phyloP scores from a whole-genome alignment of 805 yeast species.

The Spathaspora arborariae region DNA sequence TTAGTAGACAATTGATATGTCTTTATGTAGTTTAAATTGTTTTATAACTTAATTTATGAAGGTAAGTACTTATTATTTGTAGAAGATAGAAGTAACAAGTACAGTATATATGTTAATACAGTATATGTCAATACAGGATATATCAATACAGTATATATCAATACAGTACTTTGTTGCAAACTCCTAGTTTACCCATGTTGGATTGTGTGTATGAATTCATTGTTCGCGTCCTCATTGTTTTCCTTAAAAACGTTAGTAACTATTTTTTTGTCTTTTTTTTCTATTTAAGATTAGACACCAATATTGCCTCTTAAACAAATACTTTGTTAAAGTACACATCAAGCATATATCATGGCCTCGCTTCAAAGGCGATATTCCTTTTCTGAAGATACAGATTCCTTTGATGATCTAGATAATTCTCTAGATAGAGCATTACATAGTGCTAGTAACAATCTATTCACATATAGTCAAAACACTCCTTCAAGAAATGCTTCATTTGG shows the following conservation, averaged over 20 bases:
- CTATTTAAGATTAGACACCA: no score
- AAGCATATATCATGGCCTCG: constrained; percentile 4
- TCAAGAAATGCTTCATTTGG: constrained; percentile 3
- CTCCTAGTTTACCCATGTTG: no score
- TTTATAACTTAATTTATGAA: no score
- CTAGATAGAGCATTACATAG: constrained; percentile 61
- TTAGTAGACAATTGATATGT: no score
- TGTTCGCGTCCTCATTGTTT: background rate
- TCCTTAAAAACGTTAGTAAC: background rate
- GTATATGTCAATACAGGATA: no score
- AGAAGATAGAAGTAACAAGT: no score
- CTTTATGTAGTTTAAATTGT: no score
- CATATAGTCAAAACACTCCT: constrained; percentile 17
- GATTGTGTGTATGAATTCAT: background rate
- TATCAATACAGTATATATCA: no score
- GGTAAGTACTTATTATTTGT: no score
- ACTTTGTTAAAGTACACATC: background rate
- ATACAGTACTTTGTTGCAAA: no score
- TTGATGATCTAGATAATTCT: constrained; percentile 64
- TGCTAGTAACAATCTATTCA: constrained; percentile 38
- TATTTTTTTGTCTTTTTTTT: background rate
- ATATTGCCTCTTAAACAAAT: background rate
- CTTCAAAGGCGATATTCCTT: constrained; percentile 5
- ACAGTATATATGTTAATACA: no score
- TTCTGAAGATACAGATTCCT: constrained; percentile 23